Conservation (phyloP, 2,329 filamentous ascomycete species). For the Microdochium bolleyi region DNA sequence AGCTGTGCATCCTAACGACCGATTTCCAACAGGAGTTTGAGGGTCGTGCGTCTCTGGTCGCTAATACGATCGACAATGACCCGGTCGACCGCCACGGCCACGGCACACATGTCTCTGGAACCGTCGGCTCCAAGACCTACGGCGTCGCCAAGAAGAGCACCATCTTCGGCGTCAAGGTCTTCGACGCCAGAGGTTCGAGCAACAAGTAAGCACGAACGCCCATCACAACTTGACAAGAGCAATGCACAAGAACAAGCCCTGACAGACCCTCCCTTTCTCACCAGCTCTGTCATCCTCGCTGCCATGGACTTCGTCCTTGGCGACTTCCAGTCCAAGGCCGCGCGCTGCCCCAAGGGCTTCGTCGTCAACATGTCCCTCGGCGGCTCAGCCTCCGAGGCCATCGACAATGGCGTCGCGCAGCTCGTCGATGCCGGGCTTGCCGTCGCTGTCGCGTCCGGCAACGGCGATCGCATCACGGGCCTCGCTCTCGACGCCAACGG, state of each 20-base stretch:
- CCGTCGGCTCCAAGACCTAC: slow-evolving; percentile 25
- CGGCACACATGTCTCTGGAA: slow-evolving; percentile 28
- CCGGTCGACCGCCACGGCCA: slow-evolving; percentile 23
- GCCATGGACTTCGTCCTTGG: slow-evolving; percentile 20
- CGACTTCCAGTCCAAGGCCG: slow-evolving; percentile 4
- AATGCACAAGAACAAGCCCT: background rate
- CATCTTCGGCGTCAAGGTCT: slow-evolving; percentile 30
- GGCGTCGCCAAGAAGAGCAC: slow-evolving; percentile 28
- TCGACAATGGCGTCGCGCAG: slow-evolving; percentile 7
- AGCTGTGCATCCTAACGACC: background rate
- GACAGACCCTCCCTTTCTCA: background rate
- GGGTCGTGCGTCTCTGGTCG: slow-evolving; percentile 22
- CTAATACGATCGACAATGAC: slow-evolving; percentile 18
- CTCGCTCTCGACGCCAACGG: slow-evolving; percentile 8
- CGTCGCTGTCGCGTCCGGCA: slow-evolving; percentile 12
- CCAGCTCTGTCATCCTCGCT: slow-evolving; percentile 17
- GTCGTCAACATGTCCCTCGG: slow-evolving; percentile 19
- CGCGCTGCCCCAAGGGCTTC: slow-evolving; percentile 11
- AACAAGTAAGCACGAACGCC: background rate
- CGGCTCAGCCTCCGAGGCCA: slow-evolving; percentile 2
- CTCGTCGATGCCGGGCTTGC: slow-evolving; percentile 8
- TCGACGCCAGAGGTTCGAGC: slow-evolving; percentile 4
- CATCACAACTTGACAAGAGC: background rate
- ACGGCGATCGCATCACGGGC: slow-evolving; percentile 1
- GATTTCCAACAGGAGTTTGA: slow-evolving; percentile 16